Evolutionary conservation across 1,284 basidiomycete species (phyloP).

Genomic region (Malassezia globosa): DNA sequence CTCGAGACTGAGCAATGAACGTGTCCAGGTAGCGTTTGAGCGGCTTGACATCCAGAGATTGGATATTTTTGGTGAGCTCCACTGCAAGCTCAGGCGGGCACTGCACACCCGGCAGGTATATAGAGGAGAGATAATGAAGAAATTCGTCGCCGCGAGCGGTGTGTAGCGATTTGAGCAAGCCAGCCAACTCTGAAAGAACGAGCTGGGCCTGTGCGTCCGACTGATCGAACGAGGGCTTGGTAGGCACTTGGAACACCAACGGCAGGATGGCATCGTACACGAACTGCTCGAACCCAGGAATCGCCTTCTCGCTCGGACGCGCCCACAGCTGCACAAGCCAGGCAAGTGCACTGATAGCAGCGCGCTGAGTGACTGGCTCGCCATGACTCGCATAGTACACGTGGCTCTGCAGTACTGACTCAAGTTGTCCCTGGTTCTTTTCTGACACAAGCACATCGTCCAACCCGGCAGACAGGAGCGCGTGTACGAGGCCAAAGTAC

Average conservation of each 20-base stretch:
- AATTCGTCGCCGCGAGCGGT: slow-evolving; percentile 72
- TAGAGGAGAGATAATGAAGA: slow-evolving; percentile 64
- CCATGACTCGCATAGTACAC: slow-evolving; percentile 50
- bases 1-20: slow-evolving; percentile 27
- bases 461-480: slow-evolving; percentile 63
- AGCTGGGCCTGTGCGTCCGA: slow-evolving; percentile 62
- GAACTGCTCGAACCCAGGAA: slow-evolving; percentile 87
- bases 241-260: slow-evolving; percentile 69
- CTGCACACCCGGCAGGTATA: slow-evolving; percentile 75
- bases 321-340: slow-evolving; percentile 66
- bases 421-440: slow-evolving; percentile 69
- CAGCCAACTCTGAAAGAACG: slow-evolving; percentile 23
- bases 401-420: slow-evolving; percentile 60
- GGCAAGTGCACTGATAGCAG: slow-evolving; percentile 69
- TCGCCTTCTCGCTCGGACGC: slow-evolving; percentile 24
- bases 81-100: slow-evolving; percentile 68
- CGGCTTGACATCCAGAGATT: slow-evolving; percentile 56
- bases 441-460: slow-evolving; percentile 75
- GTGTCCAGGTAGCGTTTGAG: slow-evolving; percentile 53
- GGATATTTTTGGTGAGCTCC: slow-evolving; percentile 54
- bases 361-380: slow-evolving; percentile 56
- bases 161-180: slow-evolving; percentile 67
- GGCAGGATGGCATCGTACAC: slow-evolving; percentile 80
- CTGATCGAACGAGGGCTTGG: slow-evolving; percentile 68
- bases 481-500: slow-evolving; percentile 73